phyloP scores from a whole-genome alignment of 345 rosid genomes.

The Eucalyptus globulus region DNA sequence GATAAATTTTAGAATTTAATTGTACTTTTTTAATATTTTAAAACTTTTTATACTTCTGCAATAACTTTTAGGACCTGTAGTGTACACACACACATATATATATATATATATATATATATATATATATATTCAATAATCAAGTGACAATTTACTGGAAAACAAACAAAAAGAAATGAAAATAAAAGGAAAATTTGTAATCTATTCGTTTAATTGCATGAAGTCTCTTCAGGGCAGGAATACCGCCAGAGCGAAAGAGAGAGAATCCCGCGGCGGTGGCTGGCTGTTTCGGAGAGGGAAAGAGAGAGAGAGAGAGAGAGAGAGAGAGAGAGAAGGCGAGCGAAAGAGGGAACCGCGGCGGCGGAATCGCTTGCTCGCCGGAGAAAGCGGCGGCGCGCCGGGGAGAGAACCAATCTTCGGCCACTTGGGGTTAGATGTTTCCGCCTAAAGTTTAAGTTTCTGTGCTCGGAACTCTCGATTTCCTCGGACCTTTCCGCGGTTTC shows the following conservation, averaged over 20 bases:
- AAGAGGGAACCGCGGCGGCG: background rate
- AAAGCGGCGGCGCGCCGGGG: background rate
- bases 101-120: no score
- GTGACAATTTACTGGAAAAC: background rate
- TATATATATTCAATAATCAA: background rate
- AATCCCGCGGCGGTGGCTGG: background rate
- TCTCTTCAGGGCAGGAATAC: background rate
- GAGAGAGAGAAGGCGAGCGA: background rate
- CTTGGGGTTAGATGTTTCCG: background rate
- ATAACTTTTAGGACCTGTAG: no score
- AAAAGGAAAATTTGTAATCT: background rate
- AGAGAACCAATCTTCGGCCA: background rate
- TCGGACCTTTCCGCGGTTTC: background rate
- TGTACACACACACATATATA: no score
- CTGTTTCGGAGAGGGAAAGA: background rate
- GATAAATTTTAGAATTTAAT: fast-evolving
- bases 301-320: background rate
- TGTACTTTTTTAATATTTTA: fast-evolving
- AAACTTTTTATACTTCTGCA: fast-evolving
- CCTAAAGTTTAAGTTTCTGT: background rate
- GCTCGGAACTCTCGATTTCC: background rate
- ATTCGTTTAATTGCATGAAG: background rate
- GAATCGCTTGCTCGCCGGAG: background rate
- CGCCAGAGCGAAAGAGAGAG: background rate
- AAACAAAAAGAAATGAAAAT: background rate